A percentile compares a stretch with the other conserved stretches of the same genome.
These are phyloP conservation scores for Penstemon davidsonii DNA, from an alignment of 257 asterid species.

Conservation along the genomic window DNA sequence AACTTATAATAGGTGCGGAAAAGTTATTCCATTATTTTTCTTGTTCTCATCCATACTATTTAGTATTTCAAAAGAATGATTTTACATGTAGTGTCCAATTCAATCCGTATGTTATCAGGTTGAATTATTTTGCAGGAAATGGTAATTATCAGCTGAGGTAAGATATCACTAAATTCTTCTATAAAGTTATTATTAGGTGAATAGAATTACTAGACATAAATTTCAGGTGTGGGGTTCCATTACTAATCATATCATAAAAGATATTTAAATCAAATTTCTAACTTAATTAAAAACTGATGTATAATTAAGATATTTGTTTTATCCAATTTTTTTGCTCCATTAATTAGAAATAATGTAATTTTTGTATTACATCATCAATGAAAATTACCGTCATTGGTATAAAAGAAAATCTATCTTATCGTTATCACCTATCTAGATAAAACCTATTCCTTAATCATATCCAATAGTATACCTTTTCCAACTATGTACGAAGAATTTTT, in stretches of 20 bases:
- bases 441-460: no score
- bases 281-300: background rate
- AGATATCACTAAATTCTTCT: slow-evolving; percentile 16
- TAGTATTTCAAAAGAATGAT: background rate
- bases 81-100: background rate
- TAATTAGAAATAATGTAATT: background rate
- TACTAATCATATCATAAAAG: slow-evolving; percentile 8
- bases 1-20: background rate
- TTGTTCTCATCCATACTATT: background rate
- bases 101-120: slow-evolving; percentile 7
- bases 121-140: slow-evolving; percentile 17
- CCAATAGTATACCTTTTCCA: no score
- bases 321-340: no score
- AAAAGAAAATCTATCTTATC: no score
- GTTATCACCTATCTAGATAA: no score
- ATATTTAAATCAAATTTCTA: background rate
- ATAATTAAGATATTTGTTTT: no score
- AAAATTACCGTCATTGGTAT: no score
- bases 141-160: slow-evolving; percentile 34
- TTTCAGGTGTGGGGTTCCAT: slow-evolving; percentile 12
- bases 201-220: slow-evolving; percentile 7
- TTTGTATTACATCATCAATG: no score
- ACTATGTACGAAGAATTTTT: no score
- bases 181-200: slow-evolving; percentile 16
- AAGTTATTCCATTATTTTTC: slow-evolving; percentile 23